Base-by-base conservation (phyloP, 768 basidiomycete species). In the Naganishia kalamii region DNA sequence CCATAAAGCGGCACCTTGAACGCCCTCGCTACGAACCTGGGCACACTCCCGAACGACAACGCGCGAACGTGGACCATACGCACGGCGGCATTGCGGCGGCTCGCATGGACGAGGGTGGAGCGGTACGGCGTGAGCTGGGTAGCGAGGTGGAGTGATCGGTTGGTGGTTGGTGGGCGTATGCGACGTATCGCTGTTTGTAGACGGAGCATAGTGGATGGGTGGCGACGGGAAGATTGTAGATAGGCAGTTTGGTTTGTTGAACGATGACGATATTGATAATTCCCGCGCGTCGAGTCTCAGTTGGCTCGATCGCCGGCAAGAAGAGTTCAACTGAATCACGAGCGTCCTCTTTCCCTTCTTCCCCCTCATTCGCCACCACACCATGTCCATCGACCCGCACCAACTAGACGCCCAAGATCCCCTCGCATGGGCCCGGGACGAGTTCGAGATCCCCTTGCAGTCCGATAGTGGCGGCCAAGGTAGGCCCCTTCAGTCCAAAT, bases 1-100 rank as follows among this genome's bases (percentile, higher is more conserved):
- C 88, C 91, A 17, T 90, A 92, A 65, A 91, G 83, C 29, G 92
- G 92, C 0, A 96, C 86, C 57, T 88, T 82, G 72, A 96, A 92
- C 0, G 92, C 92, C 48, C 90, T 83, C 0, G 87, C 86, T 48
- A 94, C 85, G 69, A 94, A 89, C 69, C 86, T 82, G n/a, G 92
- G 92, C 67, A 96, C 88, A 11, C 90, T 88, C 4, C 86, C 83
- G 76, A 94, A 94, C 7, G 91, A 93, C 11, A 74, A 67, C 1
- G 71, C 69, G 30, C 73, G 60, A 15, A 72, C 70, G 49, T 75
- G 72, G 10, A 70, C 65, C 49, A 19, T 65, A 21, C 37, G 46
- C 32, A 25, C 21, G 48, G 48, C 66, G 4, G 54, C 54, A 41
- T 41, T 57, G 1, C 6, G 4, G 12, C 15, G n/a, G 23, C 37